phyloP scores from a whole-genome alignment of 1,284 basidiomycete genomes.

The Psilocybe mexicana region DNA sequence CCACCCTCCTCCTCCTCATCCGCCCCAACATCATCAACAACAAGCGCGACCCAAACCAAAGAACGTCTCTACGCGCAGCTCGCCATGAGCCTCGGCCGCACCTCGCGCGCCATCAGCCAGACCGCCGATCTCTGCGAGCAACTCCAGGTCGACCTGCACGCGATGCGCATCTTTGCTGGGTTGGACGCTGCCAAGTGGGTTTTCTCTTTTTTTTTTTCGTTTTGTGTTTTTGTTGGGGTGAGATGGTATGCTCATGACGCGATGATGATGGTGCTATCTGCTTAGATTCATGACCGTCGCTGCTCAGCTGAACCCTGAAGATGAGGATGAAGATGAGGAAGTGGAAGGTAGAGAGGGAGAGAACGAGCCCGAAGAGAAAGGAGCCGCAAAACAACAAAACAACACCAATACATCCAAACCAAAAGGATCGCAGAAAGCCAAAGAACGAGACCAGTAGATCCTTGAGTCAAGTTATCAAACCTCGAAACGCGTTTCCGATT shows the following conservation, averaged over 20 bases:
- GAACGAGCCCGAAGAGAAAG: background rate
- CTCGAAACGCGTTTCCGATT: too few species aligned
- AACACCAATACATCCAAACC: background rate
- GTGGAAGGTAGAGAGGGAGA: background rate
- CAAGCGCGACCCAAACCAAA: constrained; percentile 69
- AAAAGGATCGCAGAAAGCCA: background rate
- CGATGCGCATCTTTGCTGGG: constrained; percentile 71
- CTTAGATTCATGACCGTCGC: constrained; percentile 67
- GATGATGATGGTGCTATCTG: background rate
- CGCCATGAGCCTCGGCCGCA: constrained; percentile 57
- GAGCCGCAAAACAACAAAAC: background rate
- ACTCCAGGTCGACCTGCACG: constrained; percentile 66
- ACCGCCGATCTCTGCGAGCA: constrained; percentile 73
- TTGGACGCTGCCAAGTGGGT: constrained; percentile 71
- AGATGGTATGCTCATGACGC: background rate
- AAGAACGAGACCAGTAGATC: background rate
- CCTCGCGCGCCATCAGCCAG: constrained; percentile 60
- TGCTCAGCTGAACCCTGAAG: constrained; percentile 52
- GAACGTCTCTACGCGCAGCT: constrained; percentile 73
- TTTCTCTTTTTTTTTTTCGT: background rate
- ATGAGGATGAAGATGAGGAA: constrained; percentile 29
- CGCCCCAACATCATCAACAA: constrained; percentile 26
- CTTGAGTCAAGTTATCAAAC: too few species aligned
- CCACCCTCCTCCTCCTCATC: background rate
- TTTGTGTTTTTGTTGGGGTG: background rate